These are phyloP conservation scores for Sphaerulina vaccinii DNA, from an alignment of 2,329 filamentous ascomycete species.

Conservation along the genomic window DNA sequence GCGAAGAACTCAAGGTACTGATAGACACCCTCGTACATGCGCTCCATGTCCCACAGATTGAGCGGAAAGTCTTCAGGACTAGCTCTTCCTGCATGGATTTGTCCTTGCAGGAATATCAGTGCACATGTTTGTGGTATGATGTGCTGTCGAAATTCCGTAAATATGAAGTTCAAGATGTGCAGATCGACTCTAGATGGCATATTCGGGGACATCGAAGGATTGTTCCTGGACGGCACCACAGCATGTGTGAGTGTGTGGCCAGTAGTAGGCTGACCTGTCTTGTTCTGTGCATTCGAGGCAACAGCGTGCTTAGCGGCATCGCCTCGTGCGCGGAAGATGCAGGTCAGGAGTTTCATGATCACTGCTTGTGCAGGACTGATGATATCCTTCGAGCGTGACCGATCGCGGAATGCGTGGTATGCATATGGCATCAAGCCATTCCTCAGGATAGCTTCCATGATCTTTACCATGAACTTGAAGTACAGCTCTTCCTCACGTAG, in stretches of 20 bases:
- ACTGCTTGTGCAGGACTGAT: conserved; percentile 94
- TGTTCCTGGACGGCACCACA: conserved; percentile 6
- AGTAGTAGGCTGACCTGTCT: conserved; percentile 9
- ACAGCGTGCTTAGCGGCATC: conserved; percentile 38
- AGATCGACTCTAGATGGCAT: conserved; percentile 54
- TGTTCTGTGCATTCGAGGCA: conserved; percentile 22
- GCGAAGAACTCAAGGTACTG: conserved; percentile 94
- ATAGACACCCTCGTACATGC: conserved; percentile 89
- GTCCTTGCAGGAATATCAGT: conserved; percentile 88
- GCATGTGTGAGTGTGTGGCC: conserved; percentile 14
- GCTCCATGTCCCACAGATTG: conserved; percentile 96
- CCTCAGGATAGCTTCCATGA: conserved; percentile 87
- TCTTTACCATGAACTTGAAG: conserved; percentile 94
- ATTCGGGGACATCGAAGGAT: conserved; percentile 11
- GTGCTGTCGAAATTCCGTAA: conserved; percentile 85
- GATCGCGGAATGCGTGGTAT: conserved; percentile 83
- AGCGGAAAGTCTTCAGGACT: conserved; percentile 87
- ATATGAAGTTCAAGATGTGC: conserved; percentile 79
- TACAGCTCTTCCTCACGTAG: conserved; percentile 90
- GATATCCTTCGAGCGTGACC: conserved; percentile 75
- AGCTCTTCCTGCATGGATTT: conserved; percentile 74
- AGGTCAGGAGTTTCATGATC: conserved; percentile 83
- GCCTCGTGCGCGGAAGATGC: conserved; percentile 72
- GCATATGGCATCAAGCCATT: conserved; percentile 88
- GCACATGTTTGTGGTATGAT: conserved; percentile 93